Evolutionary conservation across 2,329 filamentous ascomycete genomes (phyloP).

Genomic region (Scortechinia acanthostroma): DNA sequence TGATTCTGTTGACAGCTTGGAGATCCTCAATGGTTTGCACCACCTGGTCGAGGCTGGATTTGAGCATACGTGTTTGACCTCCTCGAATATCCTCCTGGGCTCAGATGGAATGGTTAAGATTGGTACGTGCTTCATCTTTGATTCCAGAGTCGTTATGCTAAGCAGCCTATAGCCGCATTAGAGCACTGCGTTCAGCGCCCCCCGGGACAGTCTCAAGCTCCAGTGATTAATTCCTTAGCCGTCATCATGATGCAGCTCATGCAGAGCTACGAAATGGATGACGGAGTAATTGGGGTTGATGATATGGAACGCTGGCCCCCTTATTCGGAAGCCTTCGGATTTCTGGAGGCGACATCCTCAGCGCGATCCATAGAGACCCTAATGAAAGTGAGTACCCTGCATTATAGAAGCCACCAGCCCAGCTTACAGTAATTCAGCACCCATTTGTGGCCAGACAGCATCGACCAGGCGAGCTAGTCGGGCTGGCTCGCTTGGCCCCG

Average conservation of each 20-base stretch:
- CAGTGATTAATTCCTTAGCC: too few species aligned
- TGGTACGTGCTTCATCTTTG: background rate
- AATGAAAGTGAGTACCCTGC: conserved; percentile 14
- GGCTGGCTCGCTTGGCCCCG: background rate
- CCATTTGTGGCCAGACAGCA: background rate
- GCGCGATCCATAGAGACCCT: conserved; percentile 12
- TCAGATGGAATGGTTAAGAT: conserved; percentile 3
- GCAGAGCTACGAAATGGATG: conserved; percentile 21
- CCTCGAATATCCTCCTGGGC: conserved; percentile 1
- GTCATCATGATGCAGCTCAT: conserved; percentile 20
- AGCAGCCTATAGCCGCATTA: conserved; percentile 5
- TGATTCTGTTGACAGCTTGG: too few species aligned
- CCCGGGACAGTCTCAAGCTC: background rate
- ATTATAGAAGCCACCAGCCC: too few species aligned
- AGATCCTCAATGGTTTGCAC: conserved; percentile 4
- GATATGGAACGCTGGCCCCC: conserved; percentile 17
- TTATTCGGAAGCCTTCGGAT: conserved; percentile 15
- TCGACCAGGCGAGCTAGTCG: background rate
- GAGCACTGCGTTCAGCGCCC: conserved; percentile 3
- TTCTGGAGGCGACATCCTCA: conserved; percentile 18
- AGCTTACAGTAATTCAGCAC: too few species aligned
- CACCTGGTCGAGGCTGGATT: conserved; percentile 2
- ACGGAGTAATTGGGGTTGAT: conserved; percentile 18
- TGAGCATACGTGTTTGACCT: conserved; percentile 2
- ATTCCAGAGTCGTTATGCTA: background rate